Base-by-base conservation (phyloP, 164 flowering plant species). In the Berberis vulgaris region DNA sequence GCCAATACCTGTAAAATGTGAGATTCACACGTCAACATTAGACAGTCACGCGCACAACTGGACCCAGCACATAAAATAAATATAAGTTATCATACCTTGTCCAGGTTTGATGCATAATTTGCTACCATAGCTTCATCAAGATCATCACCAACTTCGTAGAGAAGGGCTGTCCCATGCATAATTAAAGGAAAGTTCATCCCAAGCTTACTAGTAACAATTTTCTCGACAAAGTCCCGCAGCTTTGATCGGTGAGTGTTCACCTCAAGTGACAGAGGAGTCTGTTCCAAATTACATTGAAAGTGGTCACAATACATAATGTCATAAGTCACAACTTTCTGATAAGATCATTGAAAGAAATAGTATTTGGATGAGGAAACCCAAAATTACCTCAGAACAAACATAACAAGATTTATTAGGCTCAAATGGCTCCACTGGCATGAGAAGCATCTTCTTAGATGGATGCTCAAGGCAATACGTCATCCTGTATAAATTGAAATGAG, bases 91-190 rank as follows among this genome's bases (percentile, higher is more conserved):
- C 7, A 63, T 64, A 89, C 96, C 91, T 89, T 92, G n/a, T 89
- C 96, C 72, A 86, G 88, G 67, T 87, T 92, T 43, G 85, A 78
- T 42, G 77, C 77, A 78, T 92, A 92, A 74, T 74, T 87, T 55
- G 87, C 86, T 3, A 77, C 88, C 84, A 76, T 73, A 63, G 66
- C 88, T 72, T 86, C 83, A 11, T 89, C 98, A 67, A 91, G 91
- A 73, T 85, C 99, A 71, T 95, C 99, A 61, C 99, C 99, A 73
- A 81, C 88, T 79, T 95, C 99, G 79, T 84, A 95, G 39, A 95
- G 84, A 67, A 95, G 86, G 58, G 77, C 72, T 52, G 90, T 40
- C n/a, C 97, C 99, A 71, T 80, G 84, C 94, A 89, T 86, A 54
- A 95, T 83, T 61, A 88, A 56, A 12, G 99, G 97, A 7, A 76